Conservation (phyloP, 2,329 filamentous ascomycete species). For the Ceratocystis harringtonii region DNA sequence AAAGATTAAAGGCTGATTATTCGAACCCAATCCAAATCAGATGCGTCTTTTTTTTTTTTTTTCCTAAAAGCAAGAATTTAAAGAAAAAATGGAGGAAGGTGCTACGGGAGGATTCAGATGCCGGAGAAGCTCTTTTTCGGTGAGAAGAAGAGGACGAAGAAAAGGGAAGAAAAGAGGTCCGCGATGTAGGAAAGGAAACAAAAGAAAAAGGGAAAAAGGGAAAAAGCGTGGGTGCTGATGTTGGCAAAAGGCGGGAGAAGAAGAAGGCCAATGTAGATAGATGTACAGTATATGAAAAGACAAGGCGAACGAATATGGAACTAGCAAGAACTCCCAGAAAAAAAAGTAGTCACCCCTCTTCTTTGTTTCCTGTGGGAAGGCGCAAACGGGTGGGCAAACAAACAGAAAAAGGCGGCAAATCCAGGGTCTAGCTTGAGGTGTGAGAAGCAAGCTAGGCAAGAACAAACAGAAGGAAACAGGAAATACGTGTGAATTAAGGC, state of each 20-base stretch:
- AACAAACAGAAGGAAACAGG: background rate
- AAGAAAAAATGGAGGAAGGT: slow-evolving; percentile 13
- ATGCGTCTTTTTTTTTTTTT: background rate
- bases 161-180: background rate
- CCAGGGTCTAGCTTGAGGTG: background rate
- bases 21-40: background rate
- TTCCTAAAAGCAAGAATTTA: slow-evolving; percentile 9
- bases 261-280: background rate
- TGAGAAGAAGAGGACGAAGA: background rate
- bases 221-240: background rate
- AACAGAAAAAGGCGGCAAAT: background rate
- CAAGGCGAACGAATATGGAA: background rate
- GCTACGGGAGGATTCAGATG: background rate
- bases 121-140: background rate
- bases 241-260: background rate
- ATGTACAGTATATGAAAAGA: background rate
- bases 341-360: slow-evolving; percentile 2
- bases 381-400: background rate
- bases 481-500: background rate
- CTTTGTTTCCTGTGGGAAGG: background rate
- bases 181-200: background rate
- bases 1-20: background rate
- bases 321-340: background rate
- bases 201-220: slow-evolving; percentile 4
- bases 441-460: background rate